Percentiles rank a stretch among this genome's conserved stretches.
These are phyloP conservation scores for Tardiomyces blankii DNA, from an alignment of 1,139 yeast species.

Conservation along the genomic window DNA sequence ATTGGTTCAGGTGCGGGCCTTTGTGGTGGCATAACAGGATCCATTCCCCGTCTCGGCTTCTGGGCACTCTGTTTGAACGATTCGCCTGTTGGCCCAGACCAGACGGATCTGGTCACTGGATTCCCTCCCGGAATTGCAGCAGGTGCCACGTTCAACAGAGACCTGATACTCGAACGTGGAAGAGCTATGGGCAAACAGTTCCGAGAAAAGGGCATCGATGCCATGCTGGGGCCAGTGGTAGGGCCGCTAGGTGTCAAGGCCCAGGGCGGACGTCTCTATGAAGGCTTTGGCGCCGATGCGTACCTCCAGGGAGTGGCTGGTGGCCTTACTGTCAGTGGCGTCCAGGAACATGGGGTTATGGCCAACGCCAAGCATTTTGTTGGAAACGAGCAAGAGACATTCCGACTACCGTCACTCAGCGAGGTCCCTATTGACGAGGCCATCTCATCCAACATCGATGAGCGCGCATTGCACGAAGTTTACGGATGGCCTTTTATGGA, in stretches of 20 bases:
- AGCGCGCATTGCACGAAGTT: no score
- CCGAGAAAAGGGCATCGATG: constrained; percentile 36
- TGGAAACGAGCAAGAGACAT: constrained; percentile 47
- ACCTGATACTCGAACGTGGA: no score
- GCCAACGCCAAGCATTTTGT: constrained; percentile 41
- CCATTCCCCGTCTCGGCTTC: no score
- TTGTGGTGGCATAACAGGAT: no score
- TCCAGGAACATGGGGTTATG: constrained; percentile 43
- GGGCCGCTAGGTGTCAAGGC: constrained; percentile 50
- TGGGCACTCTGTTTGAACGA: no score
- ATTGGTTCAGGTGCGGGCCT: constrained; percentile 52
- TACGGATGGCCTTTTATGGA: no score
- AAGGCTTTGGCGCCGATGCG: constrained; percentile 48
- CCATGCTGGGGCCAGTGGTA: constrained; percentile 42
- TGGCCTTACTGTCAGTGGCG: constrained; percentile 39
- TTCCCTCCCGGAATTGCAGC: no score
- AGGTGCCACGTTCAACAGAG: no score
- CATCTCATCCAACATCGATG: no score
- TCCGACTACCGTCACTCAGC: constrained; percentile 29
- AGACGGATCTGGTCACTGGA: no score
- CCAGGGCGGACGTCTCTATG: constrained; percentile 51
- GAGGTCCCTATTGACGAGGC: constrained; percentile 5
- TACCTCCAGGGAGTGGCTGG: constrained; percentile 45
- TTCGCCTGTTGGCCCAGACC: no score
- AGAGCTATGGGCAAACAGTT: constrained; percentile 46